Conservation (phyloP, 2,329 filamentous ascomycete genomes). For the Nectriaceae sp. region DNA sequence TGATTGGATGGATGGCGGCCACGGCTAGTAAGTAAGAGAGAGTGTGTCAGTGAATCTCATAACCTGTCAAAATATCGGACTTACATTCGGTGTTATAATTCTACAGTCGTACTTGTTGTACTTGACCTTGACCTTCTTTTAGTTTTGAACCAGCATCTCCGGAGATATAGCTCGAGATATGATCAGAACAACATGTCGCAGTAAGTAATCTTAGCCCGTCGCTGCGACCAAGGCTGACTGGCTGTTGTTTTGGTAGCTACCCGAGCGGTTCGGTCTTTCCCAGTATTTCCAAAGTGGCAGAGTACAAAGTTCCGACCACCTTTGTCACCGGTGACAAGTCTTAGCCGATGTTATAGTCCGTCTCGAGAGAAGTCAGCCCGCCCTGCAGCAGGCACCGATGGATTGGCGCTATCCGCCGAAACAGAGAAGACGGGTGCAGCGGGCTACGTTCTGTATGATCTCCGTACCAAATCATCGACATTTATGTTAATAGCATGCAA, state of each 20-base stretch:
- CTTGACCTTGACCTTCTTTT: too few relatives aligned
- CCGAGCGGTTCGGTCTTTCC: neutral
- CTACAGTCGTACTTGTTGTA: too few relatives aligned
- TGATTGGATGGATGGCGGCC: neutral
- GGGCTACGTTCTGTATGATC: conserved; percentile 2
- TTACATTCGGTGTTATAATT: too few relatives aligned
- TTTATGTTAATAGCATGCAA: neutral
- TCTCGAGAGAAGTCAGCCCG: neutral
- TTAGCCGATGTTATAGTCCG: neutral
- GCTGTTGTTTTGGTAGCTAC: neutral
- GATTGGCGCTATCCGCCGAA: neutral
- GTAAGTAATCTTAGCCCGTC: neutral
- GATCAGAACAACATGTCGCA: neutral
- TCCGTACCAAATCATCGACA: neutral
- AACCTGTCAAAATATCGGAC: neutral
- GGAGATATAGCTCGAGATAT: too few relatives aligned
- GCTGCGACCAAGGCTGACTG: neutral
- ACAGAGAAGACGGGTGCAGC: neutral
- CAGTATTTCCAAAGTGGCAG: neutral
- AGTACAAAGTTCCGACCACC: neutral
- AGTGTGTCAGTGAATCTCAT: neutral
- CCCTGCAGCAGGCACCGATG: neutral
- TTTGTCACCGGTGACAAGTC: neutral
- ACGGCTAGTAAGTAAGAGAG: neutral
- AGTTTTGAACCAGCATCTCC: too few relatives aligned